phyloP scores from a whole-genome alignment of 176 grass and related monocot genomes.

The Lolium multiflorum region DNA sequence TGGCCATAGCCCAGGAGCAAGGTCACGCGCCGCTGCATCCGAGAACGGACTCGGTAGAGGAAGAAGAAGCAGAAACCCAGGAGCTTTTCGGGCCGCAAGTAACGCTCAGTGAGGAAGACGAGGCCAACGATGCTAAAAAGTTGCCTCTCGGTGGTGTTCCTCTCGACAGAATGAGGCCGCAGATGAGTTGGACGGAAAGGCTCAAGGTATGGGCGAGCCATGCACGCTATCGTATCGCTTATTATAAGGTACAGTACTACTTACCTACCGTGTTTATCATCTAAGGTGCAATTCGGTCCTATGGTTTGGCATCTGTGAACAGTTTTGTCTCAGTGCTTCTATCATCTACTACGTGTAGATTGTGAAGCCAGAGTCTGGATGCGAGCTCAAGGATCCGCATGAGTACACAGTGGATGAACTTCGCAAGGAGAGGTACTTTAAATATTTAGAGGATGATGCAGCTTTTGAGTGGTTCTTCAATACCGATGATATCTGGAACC shows the following conservation, averaged over 20 bases:
- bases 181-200: no score
- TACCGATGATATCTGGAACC: background rate
- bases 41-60: background rate
- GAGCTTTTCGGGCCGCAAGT: background rate
- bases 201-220: no score
- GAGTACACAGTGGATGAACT: background rate
- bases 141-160: background rate
- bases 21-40: background rate
- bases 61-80: background rate
- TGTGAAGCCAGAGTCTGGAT: background rate
- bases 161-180: no score
- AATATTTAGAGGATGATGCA: background rate
- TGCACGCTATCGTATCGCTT: no score
- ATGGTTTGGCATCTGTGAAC: background rate
- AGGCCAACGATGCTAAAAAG: background rate
- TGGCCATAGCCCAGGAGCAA: no score
- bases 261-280: no score
- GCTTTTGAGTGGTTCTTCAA: constrained; percentile 6
- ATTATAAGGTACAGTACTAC: no score
- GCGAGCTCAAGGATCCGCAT: background rate
- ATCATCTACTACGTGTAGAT: background rate
- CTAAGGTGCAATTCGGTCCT: no score
- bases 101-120: background rate
- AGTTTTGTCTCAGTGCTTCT: no score
- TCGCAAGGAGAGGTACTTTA: background rate